phyloP scores from a whole-genome alignment of 1,139 yeast genomes.

The Magnusiomyces fungicola region DNA sequence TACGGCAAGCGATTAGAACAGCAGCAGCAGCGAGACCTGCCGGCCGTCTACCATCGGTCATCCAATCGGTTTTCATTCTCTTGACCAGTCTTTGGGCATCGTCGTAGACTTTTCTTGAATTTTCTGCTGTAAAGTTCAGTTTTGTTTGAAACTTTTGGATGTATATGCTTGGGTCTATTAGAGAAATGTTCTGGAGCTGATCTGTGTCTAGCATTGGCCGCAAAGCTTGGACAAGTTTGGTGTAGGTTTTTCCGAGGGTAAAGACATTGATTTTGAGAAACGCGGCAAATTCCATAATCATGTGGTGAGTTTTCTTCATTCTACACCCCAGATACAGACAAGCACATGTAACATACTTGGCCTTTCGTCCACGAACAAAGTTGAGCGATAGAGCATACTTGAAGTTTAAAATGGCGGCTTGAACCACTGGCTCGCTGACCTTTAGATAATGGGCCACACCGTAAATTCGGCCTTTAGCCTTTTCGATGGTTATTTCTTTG shows the following conservation, averaged over 20 bases:
- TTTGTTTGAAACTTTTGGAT: constrained; percentile 91
- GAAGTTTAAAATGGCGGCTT: constrained; percentile 85
- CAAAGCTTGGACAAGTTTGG: constrained; percentile 78
- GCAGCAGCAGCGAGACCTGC: constrained; percentile 99
- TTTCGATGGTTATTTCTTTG: constrained; percentile 77
- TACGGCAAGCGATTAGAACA: constrained; percentile 82
- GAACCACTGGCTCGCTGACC: constrained; percentile 79
- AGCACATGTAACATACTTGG: constrained; percentile 91
- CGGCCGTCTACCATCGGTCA: constrained; percentile 92
- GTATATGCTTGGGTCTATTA: constrained; percentile 90
- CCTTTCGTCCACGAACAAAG: constrained; percentile 91
- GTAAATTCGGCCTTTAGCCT: constrained; percentile 69
- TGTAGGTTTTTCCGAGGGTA: constrained; percentile 90
- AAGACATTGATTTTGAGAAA: constrained; percentile 85
- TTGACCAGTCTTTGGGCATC: constrained; percentile 86
- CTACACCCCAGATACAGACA: constrained; percentile 94
- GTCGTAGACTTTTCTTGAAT: constrained; percentile 51
- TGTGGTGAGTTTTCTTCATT: constrained; percentile 81
- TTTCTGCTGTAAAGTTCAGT: constrained; percentile 63
- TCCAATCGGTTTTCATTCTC: constrained; percentile 93
- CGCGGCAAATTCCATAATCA: constrained; percentile 92
- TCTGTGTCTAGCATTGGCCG: not conserved
- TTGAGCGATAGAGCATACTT: constrained; percentile 75
- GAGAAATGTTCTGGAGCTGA: constrained; percentile 66
- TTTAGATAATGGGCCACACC: constrained; percentile 71